Conservation (phyloP, 2,329 filamentous ascomycete genomes). For the Ambrosiella xylebori region DNA sequence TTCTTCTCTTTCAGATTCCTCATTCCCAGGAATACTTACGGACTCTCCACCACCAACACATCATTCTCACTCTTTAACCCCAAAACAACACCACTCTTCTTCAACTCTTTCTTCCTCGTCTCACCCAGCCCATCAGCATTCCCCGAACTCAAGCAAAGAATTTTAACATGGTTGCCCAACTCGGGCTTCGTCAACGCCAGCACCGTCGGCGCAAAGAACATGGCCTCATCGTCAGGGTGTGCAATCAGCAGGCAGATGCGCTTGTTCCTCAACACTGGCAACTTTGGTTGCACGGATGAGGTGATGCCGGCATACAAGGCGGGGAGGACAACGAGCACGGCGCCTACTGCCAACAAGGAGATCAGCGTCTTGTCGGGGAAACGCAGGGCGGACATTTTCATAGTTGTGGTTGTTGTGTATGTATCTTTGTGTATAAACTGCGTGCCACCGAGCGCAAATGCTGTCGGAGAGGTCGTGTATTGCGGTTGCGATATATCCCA, state of each 20-base stretch:
- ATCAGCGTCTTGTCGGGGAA: conserved; percentile 6
- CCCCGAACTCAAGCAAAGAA: conserved; percentile 78
- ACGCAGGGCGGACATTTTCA: conserved; percentile 10
- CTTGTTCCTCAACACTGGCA: conserved; percentile 61
- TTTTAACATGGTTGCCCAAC: conserved; percentile 79
- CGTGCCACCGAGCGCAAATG: background rate
- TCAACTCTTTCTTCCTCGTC: conserved; percentile 65
- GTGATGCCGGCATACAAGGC: conserved; percentile 36
- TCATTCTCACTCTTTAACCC: conserved; percentile 61
- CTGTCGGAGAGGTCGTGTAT: background rate
- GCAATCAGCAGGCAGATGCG: conserved; percentile 85
- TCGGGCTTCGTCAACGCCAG: conserved; percentile 66
- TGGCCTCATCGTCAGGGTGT: conserved; percentile 95
- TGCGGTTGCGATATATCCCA: too few species aligned
- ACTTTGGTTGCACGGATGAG: conserved; percentile 29
- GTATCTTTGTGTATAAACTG: background rate
- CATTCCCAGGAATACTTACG: conserved; percentile 27
- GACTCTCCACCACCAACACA: conserved; percentile 69
- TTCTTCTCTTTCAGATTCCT: background rate
- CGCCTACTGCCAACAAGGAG: conserved; percentile 16
- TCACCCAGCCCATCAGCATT: conserved; percentile 77
- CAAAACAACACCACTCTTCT: conserved; percentile 59
- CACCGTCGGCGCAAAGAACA: conserved; percentile 92
- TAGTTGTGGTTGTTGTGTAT: background rate
- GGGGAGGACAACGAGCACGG: conserved; percentile 27